Base-by-base conservation (phyloP, 31 red algal genomes). In the Endocladia muricata region DNA sequence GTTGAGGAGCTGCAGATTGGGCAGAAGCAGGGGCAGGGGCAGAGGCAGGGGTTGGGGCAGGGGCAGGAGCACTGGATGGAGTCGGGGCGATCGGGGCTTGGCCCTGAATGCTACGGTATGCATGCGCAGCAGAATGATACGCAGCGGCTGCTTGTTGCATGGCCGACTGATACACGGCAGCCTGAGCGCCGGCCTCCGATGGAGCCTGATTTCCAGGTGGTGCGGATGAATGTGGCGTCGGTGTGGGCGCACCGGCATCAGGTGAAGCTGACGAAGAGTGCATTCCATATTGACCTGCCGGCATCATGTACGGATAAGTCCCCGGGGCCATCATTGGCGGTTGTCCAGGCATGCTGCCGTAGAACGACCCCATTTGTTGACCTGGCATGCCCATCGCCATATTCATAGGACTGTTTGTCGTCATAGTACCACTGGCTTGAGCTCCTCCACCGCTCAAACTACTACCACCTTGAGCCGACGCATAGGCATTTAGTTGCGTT, bases 111-210 rank as follows among this genome's bases (percentile, higher is more conserved):
- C 70, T 85, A 25, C 72, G 70, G 59, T 85, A 85, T 37, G 72
- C 72, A 7, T 67, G 37, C 43, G 82, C 82, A 1, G 82, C 82
- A 13, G 70, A 17, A 62, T 85, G 70, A 85, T 85, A 85, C 2
- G 82, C 82, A 52, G 61, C 82, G 2, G 82, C 82, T 7, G 82
- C 82, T 68, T 85, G 70, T 26, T 75, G 59, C 82, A 85, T 85
- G 2, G 82, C 82, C 41, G 43, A 60, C 42, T 74, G 71, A 47
- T 85, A 85, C 3, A 57, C 82, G 39, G 58, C 57, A 17, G 70
- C 82, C 41, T 85, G 82, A 6, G 61, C 79, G 37, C 64, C 56
- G 25, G 63, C 15, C 63, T 29, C 52, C 21, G 41, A 11, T 11
- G 1, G 17, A n/a, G 67, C 68, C 29, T 17, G 37, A 13, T 55